phyloP scores from a whole-genome alignment of 1,139 yeast species.

The Lodderomyces theae region DNA sequence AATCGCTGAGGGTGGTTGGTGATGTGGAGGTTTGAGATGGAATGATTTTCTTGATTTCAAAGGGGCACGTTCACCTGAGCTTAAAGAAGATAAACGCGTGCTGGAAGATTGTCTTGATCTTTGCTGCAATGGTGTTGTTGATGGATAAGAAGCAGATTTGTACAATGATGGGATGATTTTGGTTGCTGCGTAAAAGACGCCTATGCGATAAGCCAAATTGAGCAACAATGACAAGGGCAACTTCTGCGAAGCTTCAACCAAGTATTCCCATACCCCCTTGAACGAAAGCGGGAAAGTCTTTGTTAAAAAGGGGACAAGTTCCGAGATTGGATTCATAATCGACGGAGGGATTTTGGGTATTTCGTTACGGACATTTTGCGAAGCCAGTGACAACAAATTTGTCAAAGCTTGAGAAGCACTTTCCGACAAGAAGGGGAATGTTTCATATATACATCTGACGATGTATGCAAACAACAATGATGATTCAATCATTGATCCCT shows the following conservation, averaged over 20 bases:
- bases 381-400: conserved; percentile 37
- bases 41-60: conserved; percentile 13
- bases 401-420: conserved; percentile 43
- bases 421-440: conserved; percentile 77
- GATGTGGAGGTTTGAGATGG: conserved; percentile 19
- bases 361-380: conserved; percentile 36
- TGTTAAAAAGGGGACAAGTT: conserved; percentile 46
- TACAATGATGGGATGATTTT: conserved; percentile 82
- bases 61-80: conserved; percentile 2
- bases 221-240: conserved; percentile 79
- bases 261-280: conserved; percentile 67
- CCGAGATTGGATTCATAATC: conserved; percentile 36
- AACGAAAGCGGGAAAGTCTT: conserved; percentile 56
- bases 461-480: conserved; percentile 85
- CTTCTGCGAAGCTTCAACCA: conserved; percentile 66
- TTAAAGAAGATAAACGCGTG: conserved; percentile 1
- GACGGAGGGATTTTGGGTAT: conserved; percentile 42
- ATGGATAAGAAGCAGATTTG: conserved; percentile 37
- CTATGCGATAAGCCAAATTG: conserved; percentile 78
- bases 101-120: conserved; percentile 16
- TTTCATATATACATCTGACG: conserved; percentile 87
- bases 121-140: conserved; percentile 27
- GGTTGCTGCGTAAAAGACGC: conserved; percentile 90
- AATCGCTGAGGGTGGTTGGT: conserved; percentile 40
- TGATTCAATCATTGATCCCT: conserved; percentile 86